These are phyloP conservation scores for Cardiospermum halicacabum DNA, from an alignment of 345 rosid genomes.

Conservation along the genomic window DNA sequence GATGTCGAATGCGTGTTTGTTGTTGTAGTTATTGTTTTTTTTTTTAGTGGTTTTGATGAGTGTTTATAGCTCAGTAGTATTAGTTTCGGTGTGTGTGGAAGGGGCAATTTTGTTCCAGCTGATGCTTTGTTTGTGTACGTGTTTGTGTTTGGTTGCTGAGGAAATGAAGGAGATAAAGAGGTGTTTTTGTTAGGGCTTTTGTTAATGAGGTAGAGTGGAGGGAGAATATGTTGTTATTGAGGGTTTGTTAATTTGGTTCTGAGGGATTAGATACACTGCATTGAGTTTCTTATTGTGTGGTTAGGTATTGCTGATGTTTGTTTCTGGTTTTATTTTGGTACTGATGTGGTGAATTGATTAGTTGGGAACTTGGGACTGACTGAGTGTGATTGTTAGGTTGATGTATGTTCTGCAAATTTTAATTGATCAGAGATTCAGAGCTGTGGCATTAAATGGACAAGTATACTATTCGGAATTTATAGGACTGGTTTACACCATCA, in stretches of 20 bases:
- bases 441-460: not conserved
- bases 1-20: conserved; percentile 3
- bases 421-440: not conserved
- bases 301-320: no score
- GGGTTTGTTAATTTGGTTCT: not conserved
- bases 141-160: conserved; percentile 3
- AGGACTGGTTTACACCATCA: not conserved
- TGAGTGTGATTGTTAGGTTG: not conserved
- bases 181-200: not conserved
- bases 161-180: not conserved
- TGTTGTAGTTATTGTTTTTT: no score
- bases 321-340: no score
- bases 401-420: not conserved
- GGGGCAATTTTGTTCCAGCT: not conserved
- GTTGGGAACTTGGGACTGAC: no score
- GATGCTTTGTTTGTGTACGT: not conserved
- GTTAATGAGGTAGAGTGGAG: not conserved
- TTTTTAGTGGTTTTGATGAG: not conserved
- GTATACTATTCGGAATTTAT: not conserved
- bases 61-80: conserved; percentile 1
- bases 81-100: not conserved
- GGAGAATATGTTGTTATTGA: not conserved
- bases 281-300: not conserved
- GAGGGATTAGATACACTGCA: not conserved
- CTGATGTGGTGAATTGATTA: no score